Base-by-base conservation (phyloP, 139 green algal species). In the Micractinium conductrix region DNA sequence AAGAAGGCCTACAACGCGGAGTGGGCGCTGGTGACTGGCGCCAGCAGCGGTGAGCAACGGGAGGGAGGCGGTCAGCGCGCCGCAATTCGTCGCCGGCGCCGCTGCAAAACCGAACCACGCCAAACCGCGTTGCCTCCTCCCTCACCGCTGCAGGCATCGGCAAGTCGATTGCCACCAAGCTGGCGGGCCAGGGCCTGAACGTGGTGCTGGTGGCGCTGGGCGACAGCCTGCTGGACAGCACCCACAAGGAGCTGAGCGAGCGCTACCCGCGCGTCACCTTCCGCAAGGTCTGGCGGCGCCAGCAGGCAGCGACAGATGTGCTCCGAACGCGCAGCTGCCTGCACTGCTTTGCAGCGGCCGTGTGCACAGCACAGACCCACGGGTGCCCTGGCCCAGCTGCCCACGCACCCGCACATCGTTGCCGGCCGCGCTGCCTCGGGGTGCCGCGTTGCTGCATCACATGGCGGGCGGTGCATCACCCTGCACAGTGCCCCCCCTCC, bases 1-100 rank as follows among this genome's bases (percentile, higher is more conserved):
- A 97, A 97, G 83, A 93, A 92, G 71, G 84, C 90, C 0, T 99
- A 99, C 86, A 91, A 93, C 70, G 95, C 96, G 0, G 28, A 95
- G 22, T 99, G 97, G 97, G 97, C 92, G 0, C 85, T 99, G 2
- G 97, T 99, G 12, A 99, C 96, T 22, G 97, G 97, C 19, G 85
- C 90, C 17, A 96, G 92, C 88, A 96, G 93, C 71, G 95, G 95
- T 98, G 53, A 38, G 37, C 6, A 8, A 1, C 2, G 37, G 37
- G 35, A 30, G 35, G 68, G 17, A 33, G 38, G 12, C 5, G 8
- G 68, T 12, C 53, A 26, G 53, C 53, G 53, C n/a, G n/a, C n/a
- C n/a, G n/a, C n/a, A n/a, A n/a, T n/a, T n/a, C n/a, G n/a, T n/a
- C n/a, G n/a, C n/a, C n/a, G n/a, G n/a, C n/a, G n/a, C n/a, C n/a